phyloP scores from a whole-genome alignment of 495 filamentous ascomycete genomes.

The Hypoxylon subgilvum region DNA sequence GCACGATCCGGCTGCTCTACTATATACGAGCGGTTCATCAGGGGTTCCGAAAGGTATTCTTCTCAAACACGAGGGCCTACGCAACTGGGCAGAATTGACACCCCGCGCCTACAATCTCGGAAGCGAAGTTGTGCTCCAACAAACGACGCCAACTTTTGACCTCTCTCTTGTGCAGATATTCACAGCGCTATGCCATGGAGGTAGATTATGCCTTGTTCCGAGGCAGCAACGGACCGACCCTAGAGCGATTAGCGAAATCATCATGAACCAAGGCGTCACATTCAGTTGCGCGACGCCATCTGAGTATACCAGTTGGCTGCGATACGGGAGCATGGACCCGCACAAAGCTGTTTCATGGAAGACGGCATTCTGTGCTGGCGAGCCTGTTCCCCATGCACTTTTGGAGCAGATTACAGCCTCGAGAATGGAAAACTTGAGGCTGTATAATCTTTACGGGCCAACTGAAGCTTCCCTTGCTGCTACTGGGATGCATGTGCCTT shows the following conservation, averaged over 20 bases:
- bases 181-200: slow-evolving; percentile 31
- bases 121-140: slow-evolving; percentile 36
- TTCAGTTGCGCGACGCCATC: slow-evolving; percentile 34
- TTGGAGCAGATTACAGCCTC: slow-evolving; percentile 22
- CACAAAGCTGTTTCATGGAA: slow-evolving; percentile 27
- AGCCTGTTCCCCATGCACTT: slow-evolving; percentile 18
- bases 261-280: slow-evolving; percentile 31
- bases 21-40: slow-evolving; percentile 58
- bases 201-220: slow-evolving; percentile 33
- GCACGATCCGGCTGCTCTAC: slow-evolving; percentile 38
- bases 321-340: slow-evolving; percentile 6
- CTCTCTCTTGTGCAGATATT: slow-evolving; percentile 41
- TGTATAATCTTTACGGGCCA: slow-evolving; percentile 46
- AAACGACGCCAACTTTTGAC: slow-evolving; percentile 42
- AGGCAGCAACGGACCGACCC: slow-evolving; percentile 32
- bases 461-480: slow-evolving; percentile 36
- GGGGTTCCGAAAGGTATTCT: slow-evolving; percentile 55
- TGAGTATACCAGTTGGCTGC: slow-evolving; percentile 36
- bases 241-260: slow-evolving; percentile 26
- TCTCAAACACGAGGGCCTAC: slow-evolving; percentile 38
- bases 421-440: slow-evolving; percentile 12
- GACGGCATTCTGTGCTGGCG: slow-evolving; percentile 37
- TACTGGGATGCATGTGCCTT: too few species aligned
- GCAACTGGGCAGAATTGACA: slow-evolving; percentile 25
- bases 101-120: slow-evolving; percentile 7